Base-by-base conservation (phyloP, 179 eudicot species). In the Silene noctiflora region DNA sequence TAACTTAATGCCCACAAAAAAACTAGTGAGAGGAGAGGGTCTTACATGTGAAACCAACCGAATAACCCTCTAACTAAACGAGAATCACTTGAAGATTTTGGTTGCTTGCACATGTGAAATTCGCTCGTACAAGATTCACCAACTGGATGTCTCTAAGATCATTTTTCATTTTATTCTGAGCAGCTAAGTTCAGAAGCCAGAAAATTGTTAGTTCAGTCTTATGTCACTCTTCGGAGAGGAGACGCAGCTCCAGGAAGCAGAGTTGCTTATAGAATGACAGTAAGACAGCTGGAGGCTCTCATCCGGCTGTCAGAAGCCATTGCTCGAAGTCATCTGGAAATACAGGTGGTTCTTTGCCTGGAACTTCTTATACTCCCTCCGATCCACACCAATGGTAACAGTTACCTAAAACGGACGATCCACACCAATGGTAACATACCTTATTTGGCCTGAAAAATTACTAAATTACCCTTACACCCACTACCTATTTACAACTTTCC, bases 191-290 rank as follows among this genome's bases (percentile, higher is more conserved):
- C 86, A 51, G 97, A 93, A 76, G 97, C 97, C 70, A 86, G 90
- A 79, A 84, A 91, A 80, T 20, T 89, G 77, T 84, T 95, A 75
- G 99, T 93, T 69, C 92, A 93, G 55, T 95, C 99, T 7, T 95
- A 95, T 76, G 99, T 95, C 77, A 53, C 85, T 76, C 91, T 95
- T 59, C 91, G 97, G 27, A 86, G 93, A 85, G 96, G 93, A 59
- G 97, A 95, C 81, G 83, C 97, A 27, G 77, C 97, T 75, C 99
- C 97, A 44, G 97, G 99, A 33, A 91, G 91, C 74, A 88, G 33
- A 86, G 93, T 93, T 84, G 99, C 99, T 74, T 95, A 93, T 83
- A 90, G 99, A 71, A 95, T 95, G 99, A 95, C 99, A 12, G 97
- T 95, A 55, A 93, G 99, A 80, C 99, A 95, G 75, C 89, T 95